Base-by-base conservation (phyloP, 192 early-diverging fungal genomes). In the Coemansia sp. region DNA sequence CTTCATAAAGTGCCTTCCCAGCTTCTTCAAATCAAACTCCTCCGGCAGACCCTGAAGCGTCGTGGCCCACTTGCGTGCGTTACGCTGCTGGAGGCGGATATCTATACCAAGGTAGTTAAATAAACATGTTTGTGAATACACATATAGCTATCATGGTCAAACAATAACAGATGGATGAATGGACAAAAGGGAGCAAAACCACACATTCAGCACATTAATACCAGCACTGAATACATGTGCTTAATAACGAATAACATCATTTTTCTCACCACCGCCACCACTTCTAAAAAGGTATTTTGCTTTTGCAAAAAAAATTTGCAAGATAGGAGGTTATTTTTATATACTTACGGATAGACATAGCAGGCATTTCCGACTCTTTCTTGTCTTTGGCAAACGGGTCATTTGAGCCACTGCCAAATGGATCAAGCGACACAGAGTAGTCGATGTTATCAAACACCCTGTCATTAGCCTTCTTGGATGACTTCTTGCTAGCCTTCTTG, bases 1-100 rank as follows among this genome's bases (percentile, higher is more conserved):
- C 82, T 95, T 95, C 83, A 95, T 98, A 68, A 98, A 94, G 46
- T 87, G 88, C 83, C 97, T 98, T 65, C 96, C 81, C 62, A 98
- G 81, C 54, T 83, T 84, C 83, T 95, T 96, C 60, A 87, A 83
- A 74, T 97, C 95, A 59, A 92, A 84, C 58, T 92, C 87, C 14
- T 72, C 71, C 54, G 91, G 87, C 27, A 98, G 84, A 28, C 96
- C 96, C 71, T 94, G 91, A 40, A 98, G 85, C 25, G 96, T 95
- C 11, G 96, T 97, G 62, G 94, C 73, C 55, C 92, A 95, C 83
- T 97, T 98, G 71, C 92, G 89, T 60, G 92, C 92, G 73, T 94
- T 95, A 64, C 94, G 87, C 72, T 94, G 93, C 80, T 95, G 94
- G 64, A 98, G 90, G 78, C 96, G 93, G 64, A 98, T 91, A 81